Base-by-base conservation (phyloP, 2,329 filamentous ascomycete species). In the Beauveria brongniartii region DNA sequence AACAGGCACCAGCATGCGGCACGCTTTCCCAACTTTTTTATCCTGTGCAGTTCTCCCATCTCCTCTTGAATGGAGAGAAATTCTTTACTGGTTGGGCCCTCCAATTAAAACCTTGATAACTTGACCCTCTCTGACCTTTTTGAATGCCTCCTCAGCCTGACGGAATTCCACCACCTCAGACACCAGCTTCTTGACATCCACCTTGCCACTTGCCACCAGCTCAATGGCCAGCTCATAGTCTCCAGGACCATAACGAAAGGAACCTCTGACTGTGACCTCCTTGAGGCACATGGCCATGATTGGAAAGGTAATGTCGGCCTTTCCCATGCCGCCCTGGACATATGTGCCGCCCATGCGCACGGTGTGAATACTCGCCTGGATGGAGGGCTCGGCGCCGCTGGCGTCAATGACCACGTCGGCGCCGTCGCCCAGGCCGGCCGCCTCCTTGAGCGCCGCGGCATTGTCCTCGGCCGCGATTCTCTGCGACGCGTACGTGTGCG, bases 321-420 rank as follows among this genome's bases (percentile, higher is more conserved):
- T 89, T 70, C 93, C 93, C 91, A 97, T 96, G 60, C 92, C 92
- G 63, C 87, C 91, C 77, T 95, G 91, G 9, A 95, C 87, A 68
- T 91, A 93, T 18, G 82, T 87, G 37, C 90, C 90, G 61, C 90
- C 90, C 52, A 80, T 79, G 64, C 86, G 82, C 28, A 92, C 82
- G 22, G 82, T 81, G 74, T 92, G 87, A 68, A 93, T 82, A 40
- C 82, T 83, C 0, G 88, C 82, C 75, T 92, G 89, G 68, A 93
- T 91, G 10, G 85, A 89, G 0, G 88, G 84, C 75, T 92, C 89
- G 2, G 88, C 91, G 40, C 90, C 90, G 34, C 84, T 88, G 14
- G 90, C 90, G 72, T 94, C 91, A 68, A 94, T 90, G 46, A 90
- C 89, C 0, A 85, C 85, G 73, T 94, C 90, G 1, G 88, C 89